Evolutionary conservation across 805 yeast genomes (phyloP).

Genomic region (Saturnispora gosingensis): DNA sequence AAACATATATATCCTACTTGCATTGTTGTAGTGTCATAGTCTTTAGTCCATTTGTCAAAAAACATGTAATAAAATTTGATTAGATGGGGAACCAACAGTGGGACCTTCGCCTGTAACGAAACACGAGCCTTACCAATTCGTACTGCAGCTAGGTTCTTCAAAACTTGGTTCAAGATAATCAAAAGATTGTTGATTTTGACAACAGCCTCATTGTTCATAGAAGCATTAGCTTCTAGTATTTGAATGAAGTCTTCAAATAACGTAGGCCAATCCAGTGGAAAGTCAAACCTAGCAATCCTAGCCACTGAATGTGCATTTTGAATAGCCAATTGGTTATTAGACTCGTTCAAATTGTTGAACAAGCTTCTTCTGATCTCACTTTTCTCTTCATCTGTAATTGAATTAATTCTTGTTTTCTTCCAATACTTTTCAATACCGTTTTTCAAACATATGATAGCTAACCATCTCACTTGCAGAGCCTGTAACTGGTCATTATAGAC

Average conservation of each 20-base stretch:
- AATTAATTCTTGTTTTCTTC: constrained; percentile 54
- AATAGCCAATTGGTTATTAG: constrained; percentile 61
- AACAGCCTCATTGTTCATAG: constrained; percentile 26
- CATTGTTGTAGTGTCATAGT: constrained; percentile 42
- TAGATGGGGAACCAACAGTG: constrained; percentile 49
- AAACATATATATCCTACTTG: constrained; percentile 71
- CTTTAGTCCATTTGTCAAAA: constrained; percentile 54
- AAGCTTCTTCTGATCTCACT: constrained; percentile 46
- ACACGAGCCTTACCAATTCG: constrained; percentile 76
- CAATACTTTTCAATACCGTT: constrained; percentile 81
- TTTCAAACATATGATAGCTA: constrained; percentile 79
- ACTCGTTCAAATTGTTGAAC: constrained; percentile 52
- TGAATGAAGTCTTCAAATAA: constrained; percentile 57
- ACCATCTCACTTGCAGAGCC: constrained; percentile 69
- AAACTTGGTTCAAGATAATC: constrained; percentile 62
- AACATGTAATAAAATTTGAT: constrained; percentile 49
- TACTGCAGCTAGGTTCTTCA: constrained; percentile 66
- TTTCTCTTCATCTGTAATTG: constrained; percentile 62
- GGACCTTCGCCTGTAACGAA: constrained; percentile 66
- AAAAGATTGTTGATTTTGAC: constrained; percentile 54
- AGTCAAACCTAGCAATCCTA: constrained; percentile 71
- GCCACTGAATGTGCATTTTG: constrained; percentile 84
- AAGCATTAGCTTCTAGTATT: constrained; percentile 36
- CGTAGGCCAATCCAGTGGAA: constrained; percentile 80
- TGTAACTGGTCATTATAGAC: constrained; percentile 51